Evolutionary conservation across 306 rosid species (phyloP), one percentile per base, ranked within the genome.

Genomic region (Trichosanthes cucumerina): DNA sequence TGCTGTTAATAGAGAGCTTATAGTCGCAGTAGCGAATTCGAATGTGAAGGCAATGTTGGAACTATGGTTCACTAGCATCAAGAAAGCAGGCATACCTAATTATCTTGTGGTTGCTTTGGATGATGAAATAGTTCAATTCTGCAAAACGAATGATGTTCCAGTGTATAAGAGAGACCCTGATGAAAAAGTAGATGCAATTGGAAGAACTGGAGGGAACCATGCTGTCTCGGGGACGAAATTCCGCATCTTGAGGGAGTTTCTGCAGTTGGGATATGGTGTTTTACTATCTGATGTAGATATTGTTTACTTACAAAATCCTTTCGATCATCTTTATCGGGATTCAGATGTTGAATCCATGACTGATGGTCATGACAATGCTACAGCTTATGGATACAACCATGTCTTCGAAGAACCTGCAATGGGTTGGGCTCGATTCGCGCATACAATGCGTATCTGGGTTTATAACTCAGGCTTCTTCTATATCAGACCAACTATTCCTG

Each of bases 401-500:
- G 98, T 92, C 56, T 92, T 88, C 59, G 92, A 90, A 33, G 98
- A 93, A 75, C 92, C 88, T 44, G 63, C 86, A 7, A 93, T 93
- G 98, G 97, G 98, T 34, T 93, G 98, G 98, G 94, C 97, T 39
- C 88, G 97, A 59, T 92, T 43, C 59, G 97, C 97, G 15, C 97
- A 92, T 75, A 93, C 98, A 0, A 92, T 92, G 97, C 84, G 97
- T 75, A 88, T 90, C n/a, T 93, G 98, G 98, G 98, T 92, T 76
- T 90, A 44, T 79, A 93, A 93, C 91, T 93, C 97, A 3, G 98
- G 98, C 77, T 93, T 93, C 88, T 93, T 93, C 90, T 93, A 84
- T 57, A 90, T 93, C 64, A 82, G 98, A 85, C 96, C 98, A 1
- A 92, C 98, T 53, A 82, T 90, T 84, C 94, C 98, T 76, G 85